Base-by-base conservation (phyloP, 495 filamentous ascomycete species). In the Aspergillus homomorphus region DNA sequence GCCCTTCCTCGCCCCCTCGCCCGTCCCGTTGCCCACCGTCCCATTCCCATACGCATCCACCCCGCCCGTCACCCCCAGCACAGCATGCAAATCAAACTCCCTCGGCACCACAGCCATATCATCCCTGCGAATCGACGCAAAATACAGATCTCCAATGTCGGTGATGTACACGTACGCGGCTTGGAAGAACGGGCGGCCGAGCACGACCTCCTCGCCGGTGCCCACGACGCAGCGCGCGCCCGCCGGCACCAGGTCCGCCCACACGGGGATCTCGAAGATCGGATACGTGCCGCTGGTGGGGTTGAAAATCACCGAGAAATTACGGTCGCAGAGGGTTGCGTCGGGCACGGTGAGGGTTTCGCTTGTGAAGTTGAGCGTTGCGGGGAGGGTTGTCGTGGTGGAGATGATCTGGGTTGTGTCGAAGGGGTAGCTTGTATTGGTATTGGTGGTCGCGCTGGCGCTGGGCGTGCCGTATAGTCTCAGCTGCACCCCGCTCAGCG, bases 61-160 rank as follows among this genome's bases (percentile, higher is more conserved):
- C 21, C 46, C 46, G 7, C 26, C 22, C 12, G 8, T 23, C 3
- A 4, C 48, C 48, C 28, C 22, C 23, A 51, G 15, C 23, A 18
- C 23, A 15, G 18, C 23, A 30, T 51, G 48, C 48, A 51, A 30
- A 51, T 51, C 48, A 30, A 30, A 51, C 48, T 16, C 18, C 24
- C 12, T 51, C 23, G 23, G 15, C 24, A 2, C 7, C 23, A 51
- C 48, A 6, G 3, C 48, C 24, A 18, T 10, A 22, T 23, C 15
- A 16, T 51, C 48, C 48, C 21, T 51, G 1, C 23, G 24, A 1
- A 51, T 19, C 48, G 48, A 51, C 30, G 23, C 30, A 23, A 51
- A 51, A 30, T 51, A 51, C 24, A 51, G 2, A 30, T 51, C 48
- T 4, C 48, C 48, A 7, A n/a, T 23, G 24, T 15, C 48, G 5